These are phyloP conservation scores for Citrus reticulata DNA, from an alignment of 345 rosid species.

Conservation along the genomic window DNA sequence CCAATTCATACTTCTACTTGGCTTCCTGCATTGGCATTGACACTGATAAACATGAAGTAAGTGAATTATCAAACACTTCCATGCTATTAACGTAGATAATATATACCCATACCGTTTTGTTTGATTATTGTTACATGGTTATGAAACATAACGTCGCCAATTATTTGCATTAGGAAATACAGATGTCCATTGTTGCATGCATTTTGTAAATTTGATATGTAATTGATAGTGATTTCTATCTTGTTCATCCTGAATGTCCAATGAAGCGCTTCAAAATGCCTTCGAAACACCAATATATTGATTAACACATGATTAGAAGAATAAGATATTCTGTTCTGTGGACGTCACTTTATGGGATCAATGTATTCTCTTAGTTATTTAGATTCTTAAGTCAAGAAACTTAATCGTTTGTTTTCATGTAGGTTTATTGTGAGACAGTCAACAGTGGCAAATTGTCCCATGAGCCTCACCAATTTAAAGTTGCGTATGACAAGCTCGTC, in stretches of 20 bases:
- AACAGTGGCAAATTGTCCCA: slow-evolving; percentile 40
- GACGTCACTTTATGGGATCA: too few species aligned
- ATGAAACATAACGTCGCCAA: background rate
- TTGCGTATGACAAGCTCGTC: slow-evolving; percentile 85
- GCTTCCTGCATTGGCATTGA: slow-evolving; percentile 77
- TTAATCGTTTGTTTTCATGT: background rate
- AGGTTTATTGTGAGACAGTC: slow-evolving; percentile 86
- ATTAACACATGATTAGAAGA: background rate
- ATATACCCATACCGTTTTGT: background rate
- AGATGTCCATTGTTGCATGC: background rate
- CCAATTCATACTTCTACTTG: slow-evolving; percentile 76
- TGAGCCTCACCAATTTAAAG: slow-evolving; percentile 75
- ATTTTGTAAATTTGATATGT: background rate
- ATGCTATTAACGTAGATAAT: background rate
- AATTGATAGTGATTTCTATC: background rate
- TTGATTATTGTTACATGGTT: background rate
- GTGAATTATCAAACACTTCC: background rate
- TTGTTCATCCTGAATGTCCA: background rate
- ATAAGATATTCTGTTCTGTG: background rate
- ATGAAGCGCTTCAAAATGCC: background rate
- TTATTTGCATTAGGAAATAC: background rate
- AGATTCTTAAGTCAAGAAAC: background rate
- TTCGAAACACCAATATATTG: background rate
- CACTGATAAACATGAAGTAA: slow-evolving; percentile 67
- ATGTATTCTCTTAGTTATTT: background rate